Percentiles rank a stretch among this genome's conserved stretches.
These are phyloP conservation scores for Fomitopsis serialis DNA, from an alignment of 768 basidiomycete species.

Conservation along the genomic window DNA sequence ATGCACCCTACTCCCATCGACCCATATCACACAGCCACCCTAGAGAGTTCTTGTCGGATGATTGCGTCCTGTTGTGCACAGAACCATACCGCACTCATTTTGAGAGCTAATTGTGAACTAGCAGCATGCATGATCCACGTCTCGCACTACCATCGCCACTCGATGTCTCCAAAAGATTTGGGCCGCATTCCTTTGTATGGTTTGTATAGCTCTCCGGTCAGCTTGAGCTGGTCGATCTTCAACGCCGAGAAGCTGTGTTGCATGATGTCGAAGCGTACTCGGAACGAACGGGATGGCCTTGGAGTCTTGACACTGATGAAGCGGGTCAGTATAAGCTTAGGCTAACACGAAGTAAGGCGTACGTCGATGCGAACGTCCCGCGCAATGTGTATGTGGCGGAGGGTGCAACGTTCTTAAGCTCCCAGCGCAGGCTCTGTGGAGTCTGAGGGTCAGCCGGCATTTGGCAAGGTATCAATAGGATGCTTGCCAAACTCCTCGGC, in stretches of 20 bases:
- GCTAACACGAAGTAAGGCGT: conserved; percentile 4
- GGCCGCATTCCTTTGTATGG: conserved; percentile 89
- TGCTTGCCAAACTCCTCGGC: conserved; percentile 24
- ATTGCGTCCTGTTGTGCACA: too few relatives aligned
- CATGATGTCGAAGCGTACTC: conserved; percentile 66
- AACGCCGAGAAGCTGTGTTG: conserved; percentile 71
- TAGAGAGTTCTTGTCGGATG: too few relatives aligned
- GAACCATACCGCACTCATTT: too few relatives aligned
- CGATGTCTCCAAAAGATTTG: conserved; percentile 58
- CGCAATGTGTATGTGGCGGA: conserved; percentile 66
- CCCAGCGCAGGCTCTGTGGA: conserved; percentile 71
- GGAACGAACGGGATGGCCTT: conserved; percentile 72
- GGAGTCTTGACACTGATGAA: conserved; percentile 34
- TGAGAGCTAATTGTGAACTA: too few relatives aligned
- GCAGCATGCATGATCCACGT: too few relatives aligned
- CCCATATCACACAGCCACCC: neutral
- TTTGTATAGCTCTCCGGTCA: conserved; percentile 78
- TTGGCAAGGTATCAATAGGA: neutral
- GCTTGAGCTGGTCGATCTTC: conserved; percentile 80
- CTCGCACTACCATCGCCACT: conserved; percentile 40
- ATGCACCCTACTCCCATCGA: neutral
- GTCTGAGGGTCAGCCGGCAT: neutral
- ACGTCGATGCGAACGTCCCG: conserved; percentile 74
- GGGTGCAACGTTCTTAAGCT: conserved; percentile 60
- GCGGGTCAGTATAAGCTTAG: too few relatives aligned